Evolutionary conservation across 2,329 filamentous ascomycete species (phyloP).

Genomic region (Pyrenochaeta sp.): DNA sequence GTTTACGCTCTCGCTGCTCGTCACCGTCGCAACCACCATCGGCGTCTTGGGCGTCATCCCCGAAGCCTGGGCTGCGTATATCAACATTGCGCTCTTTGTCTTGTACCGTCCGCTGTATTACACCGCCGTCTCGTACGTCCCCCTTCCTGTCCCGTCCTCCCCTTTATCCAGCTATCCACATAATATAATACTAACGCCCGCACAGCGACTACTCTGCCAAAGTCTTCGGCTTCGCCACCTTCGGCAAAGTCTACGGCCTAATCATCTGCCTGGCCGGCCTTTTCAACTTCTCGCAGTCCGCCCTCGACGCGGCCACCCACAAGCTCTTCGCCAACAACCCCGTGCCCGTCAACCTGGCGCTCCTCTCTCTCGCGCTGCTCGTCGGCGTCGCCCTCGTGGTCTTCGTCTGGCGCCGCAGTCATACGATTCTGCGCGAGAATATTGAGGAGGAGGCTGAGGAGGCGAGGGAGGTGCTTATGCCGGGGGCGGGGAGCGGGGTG

Average conservation of each 20-base stretch:
- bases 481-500: constrained; percentile 32
- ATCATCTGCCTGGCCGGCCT: constrained; percentile 87
- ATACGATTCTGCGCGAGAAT: constrained; percentile 48
- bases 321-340: constrained; percentile 75
- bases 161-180: background rate
- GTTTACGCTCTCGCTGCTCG: constrained; percentile 73
- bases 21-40: constrained; percentile 74
- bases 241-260: constrained; percentile 91
- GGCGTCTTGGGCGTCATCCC: constrained; percentile 79
- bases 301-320: constrained; percentile 80
- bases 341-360: constrained; percentile 75
- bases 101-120: constrained; percentile 90
- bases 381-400: constrained; percentile 71
- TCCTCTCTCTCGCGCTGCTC: constrained; percentile 67
- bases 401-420: constrained; percentile 67
- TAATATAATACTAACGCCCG: constrained; percentile 7
- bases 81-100: constrained; percentile 80
- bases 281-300: constrained; percentile 83
- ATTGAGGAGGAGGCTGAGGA: constrained; percentile 47
- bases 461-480: constrained; percentile 47
- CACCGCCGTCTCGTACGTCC: constrained; percentile 74
- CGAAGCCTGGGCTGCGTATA: constrained; percentile 74
- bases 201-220: constrained; percentile 81
- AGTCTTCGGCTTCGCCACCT: constrained; percentile 89
- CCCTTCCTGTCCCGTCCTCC: background rate